A percentile compares a stretch with the other conserved stretches of the same genome.
Conservation (phyloP, 306 rosid species). For the Mucuna pruriens region DNA sequence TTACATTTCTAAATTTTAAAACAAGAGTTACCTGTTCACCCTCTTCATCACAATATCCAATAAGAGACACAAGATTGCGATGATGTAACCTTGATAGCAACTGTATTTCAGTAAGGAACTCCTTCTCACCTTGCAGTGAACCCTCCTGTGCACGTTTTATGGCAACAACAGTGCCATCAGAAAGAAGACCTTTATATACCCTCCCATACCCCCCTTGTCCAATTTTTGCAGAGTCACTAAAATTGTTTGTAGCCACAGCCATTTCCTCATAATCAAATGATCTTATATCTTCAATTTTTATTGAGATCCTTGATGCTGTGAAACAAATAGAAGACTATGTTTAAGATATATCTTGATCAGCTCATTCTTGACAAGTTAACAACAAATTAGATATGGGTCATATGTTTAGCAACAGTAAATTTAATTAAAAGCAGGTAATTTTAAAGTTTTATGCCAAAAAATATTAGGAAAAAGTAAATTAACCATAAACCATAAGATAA, state of each 20-base stretch:
- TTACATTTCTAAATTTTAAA: background rate
- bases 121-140: conserved; percentile 81
- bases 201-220: conserved; percentile 87
- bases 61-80: too few relatives aligned
- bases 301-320: conserved; percentile 60
- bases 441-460: too few relatives aligned
- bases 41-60: too few relatives aligned
- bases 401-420: too few relatives aligned
- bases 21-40: conserved; percentile 67
- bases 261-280: conserved; percentile 59
- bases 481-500: background rate
- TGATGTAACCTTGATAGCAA: too few relatives aligned
- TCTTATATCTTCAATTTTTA: conserved; percentile 66
- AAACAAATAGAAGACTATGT: conserved; percentile 27
- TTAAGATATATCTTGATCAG: conserved; percentile 10
- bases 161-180: conserved; percentile 68
- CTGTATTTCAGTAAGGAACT: conserved; percentile 84
- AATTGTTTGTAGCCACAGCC: conserved; percentile 63
- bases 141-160: conserved; percentile 85
- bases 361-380: background rate
- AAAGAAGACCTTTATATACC: conserved; percentile 70
- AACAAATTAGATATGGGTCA: background rate
- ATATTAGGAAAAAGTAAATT: too few relatives aligned
- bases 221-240: conserved; percentile 56
- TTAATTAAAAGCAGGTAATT: too few relatives aligned